phyloP scores from a whole-genome alignment of 1,284 basidiomycete species.

The Cerioporus squamosus region DNA sequence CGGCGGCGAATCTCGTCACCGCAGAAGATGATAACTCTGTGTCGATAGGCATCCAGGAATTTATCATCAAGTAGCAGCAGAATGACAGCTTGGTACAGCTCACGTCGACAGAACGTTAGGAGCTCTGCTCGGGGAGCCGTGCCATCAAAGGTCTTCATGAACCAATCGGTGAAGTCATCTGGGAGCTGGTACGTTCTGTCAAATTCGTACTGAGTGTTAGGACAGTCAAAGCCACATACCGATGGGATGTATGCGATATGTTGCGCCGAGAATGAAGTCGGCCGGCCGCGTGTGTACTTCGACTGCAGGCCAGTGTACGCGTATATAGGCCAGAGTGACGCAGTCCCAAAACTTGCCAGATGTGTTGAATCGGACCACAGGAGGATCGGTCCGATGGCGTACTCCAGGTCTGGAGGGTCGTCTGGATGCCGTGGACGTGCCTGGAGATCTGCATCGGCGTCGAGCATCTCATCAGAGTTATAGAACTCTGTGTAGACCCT shows the following conservation, averaged over 20 bases:
- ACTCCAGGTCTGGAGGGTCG: slow-evolving; percentile 18
- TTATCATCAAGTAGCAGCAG: slow-evolving; percentile 28
- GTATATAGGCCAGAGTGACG: slow-evolving; percentile 21
- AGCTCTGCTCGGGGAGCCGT: background rate
- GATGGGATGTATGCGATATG: slow-evolving; percentile 33
- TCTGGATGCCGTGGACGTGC: slow-evolving; percentile 9
- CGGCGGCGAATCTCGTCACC: slow-evolving; percentile 19
- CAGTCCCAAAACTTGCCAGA: slow-evolving; percentile 19
- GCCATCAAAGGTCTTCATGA: background rate
- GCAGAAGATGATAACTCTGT: slow-evolving; percentile 33
- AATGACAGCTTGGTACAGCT: slow-evolving; percentile 33
- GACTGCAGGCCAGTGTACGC: slow-evolving; percentile 21
- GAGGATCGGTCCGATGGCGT: slow-evolving; percentile 21
- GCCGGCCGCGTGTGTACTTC: slow-evolving; percentile 30
- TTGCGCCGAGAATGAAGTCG: slow-evolving; percentile 15
- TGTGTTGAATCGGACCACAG: slow-evolving; percentile 23
- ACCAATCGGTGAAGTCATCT: background rate
- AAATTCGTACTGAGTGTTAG: too few relatives aligned
- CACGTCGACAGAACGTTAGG: slow-evolving; percentile 25
- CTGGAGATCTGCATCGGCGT: slow-evolving; percentile 16
- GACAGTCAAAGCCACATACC: too few relatives aligned
- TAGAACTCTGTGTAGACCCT: slow-evolving; percentile 24
- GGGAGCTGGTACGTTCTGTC: background rate
- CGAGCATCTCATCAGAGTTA: slow-evolving; percentile 22
- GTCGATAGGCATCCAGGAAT: slow-evolving; percentile 29